These are phyloP conservation scores for Heritiera littoralis DNA, from an alignment of 345 rosid genomes.

Conservation along the genomic window DNA sequence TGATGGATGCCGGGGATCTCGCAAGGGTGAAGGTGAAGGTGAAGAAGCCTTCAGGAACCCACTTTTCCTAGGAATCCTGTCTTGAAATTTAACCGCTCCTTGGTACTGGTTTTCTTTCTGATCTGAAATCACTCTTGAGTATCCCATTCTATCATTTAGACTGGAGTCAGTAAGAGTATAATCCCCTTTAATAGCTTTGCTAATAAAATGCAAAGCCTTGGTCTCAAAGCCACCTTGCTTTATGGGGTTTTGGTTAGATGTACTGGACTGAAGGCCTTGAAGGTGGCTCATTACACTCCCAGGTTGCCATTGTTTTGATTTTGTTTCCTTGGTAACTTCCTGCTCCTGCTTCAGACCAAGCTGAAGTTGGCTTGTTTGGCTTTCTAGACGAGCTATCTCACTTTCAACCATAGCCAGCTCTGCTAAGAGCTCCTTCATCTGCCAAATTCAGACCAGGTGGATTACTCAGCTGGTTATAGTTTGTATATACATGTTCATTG, in stretches of 20 bases:
- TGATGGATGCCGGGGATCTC: constrained; percentile 66
- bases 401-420: constrained; percentile 77
- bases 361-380: constrained; percentile 66
- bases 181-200: constrained; percentile 85
- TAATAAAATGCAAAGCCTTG: constrained; percentile 86
- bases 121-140: constrained; percentile 30
- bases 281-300: neutral
- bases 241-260: constrained; percentile 40
- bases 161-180: constrained; percentile 54
- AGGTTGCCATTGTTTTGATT: constrained; percentile 48
- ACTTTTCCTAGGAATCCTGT: constrained; percentile 45
- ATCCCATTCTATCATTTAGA: constrained; percentile 44
- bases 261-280: neutral
- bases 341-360: constrained; percentile 59
- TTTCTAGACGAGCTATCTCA: constrained; percentile 72
- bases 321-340: constrained; percentile 48
- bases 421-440: constrained; percentile 79
- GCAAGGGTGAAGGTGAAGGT: constrained; percentile 51
- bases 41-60: constrained; percentile 38
- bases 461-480: too few species aligned
- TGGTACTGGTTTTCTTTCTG: constrained; percentile 49
- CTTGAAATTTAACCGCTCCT: constrained; percentile 50
- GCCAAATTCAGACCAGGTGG: neutral
- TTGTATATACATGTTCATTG: neutral
- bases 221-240: constrained; percentile 57